Percentiles rank a stretch among this genome's conserved stretches.
These are phyloP conservation scores for Schoenoplectus tabernaemontani DNA, from an alignment of 202 grass and related monocot genomes.

Conservation along the genomic window DNA sequence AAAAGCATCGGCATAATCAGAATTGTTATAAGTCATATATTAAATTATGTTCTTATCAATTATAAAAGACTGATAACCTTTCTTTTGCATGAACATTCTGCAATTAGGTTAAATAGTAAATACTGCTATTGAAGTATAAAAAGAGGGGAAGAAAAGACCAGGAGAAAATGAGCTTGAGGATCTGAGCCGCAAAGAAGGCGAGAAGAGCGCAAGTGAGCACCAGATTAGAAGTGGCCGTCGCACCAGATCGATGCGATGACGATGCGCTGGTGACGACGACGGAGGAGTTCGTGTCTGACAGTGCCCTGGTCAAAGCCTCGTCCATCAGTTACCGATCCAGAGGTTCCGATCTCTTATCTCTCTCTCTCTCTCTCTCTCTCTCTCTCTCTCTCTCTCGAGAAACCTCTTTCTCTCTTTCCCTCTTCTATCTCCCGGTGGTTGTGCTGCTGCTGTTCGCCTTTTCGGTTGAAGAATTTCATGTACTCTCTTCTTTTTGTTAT, in stretches of 20 bases:
- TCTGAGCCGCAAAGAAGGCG: conserved; percentile 72
- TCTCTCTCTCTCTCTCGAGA: background rate
- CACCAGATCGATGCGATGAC: conserved; percentile 17
- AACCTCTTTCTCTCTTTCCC: background rate
- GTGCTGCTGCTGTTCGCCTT: no score
- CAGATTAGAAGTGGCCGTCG: conserved; percentile 33
- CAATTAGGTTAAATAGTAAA: background rate
- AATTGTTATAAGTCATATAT: background rate
- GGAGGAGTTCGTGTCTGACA: conserved; percentile 11
- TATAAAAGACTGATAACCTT: conserved; percentile 22
- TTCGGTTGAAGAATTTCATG: background rate
- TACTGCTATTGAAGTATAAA: background rate
- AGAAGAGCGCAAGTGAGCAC: conserved; percentile 73
- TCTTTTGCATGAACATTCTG: conserved; percentile 10
- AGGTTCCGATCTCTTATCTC: conserved; percentile 40
- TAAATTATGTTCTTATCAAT: background rate
- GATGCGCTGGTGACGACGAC: conserved; percentile 12
- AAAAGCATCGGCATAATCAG: background rate
- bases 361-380: conserved; percentile 27
- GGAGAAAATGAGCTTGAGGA: conserved; percentile 89
- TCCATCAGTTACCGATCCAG: conserved; percentile 33
- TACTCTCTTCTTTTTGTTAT: no score
- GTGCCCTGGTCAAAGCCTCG: conserved; percentile 28
- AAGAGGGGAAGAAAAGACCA: conserved; percentile 26
- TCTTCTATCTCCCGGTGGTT: background rate